Base-by-base conservation (phyloP, 2,329 filamentous ascomycete species). In the Samsoniella hepiali region DNA sequence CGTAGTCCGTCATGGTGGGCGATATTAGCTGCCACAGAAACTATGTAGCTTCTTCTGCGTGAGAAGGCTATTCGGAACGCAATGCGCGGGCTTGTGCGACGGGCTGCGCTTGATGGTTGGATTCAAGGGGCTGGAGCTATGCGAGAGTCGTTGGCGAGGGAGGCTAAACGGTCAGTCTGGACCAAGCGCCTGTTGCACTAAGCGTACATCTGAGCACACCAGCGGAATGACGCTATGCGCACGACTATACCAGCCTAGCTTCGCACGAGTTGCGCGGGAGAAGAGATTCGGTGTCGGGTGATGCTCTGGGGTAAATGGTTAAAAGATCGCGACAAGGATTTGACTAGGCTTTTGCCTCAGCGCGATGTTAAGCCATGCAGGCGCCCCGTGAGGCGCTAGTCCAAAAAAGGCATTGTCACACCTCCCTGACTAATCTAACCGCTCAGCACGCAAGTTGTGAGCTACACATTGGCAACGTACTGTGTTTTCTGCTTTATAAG, bases 1-100 rank as follows among this genome's bases (percentile, higher is more conserved):
- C 83, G 75, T 86, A 84, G 65, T 83, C 81, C 34, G 81, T 82
- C 82, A 85, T 85, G 68, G 58, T 76, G 72, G 61, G 45, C 44
- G 29, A 34, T 5, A 45, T 15, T 8, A 31, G 49, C 32, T 44
- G 36, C 29, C 27, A 45, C 32, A 10, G 29, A 34, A 58, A 45
- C 31, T 27, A 13, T n/a, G 11, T 22, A 7, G 22, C 22, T 38
- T 51, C 31, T 42, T 40, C 27, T 11, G 5, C 44, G 22, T 45
- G 34, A 42, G 11, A 15, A 15, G 3, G 2, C 22, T 44, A 34
- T 55, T 13, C 2, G 50, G 3, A 27, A 31, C 29, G 17, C 34
- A 15, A 51, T n/a, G 44, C n/a, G 44, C 8, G n/a, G 45, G 29
- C 17, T 4, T 10, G 29, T 31, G 40, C 29, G 47, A 42, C 2